phyloP scores from a whole-genome alignment of 2,329 filamentous ascomycete genomes.

The Aaosphaeria pasadenensis region DNA sequence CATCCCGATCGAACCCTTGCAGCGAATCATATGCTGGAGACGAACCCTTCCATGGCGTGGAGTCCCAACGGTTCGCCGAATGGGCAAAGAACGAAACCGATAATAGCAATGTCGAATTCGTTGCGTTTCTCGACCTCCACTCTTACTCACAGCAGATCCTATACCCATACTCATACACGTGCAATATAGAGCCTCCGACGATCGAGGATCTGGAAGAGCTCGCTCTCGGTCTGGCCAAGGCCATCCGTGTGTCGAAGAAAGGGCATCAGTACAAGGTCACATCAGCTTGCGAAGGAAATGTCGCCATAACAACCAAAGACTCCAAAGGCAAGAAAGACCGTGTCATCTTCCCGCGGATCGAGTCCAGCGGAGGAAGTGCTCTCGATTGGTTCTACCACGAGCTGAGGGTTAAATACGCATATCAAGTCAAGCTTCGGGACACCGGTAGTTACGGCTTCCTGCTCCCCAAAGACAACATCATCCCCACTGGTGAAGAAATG shows the following conservation, averaged over 20 bases:
- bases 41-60: conserved; percentile 76
- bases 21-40: conserved; percentile 87
- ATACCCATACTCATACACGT: conserved; percentile 88
- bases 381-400: conserved; percentile 97
- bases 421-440: conserved; percentile 91
- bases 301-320: conserved; percentile 39
- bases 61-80: conserved; percentile 69
- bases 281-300: conserved; percentile 82
- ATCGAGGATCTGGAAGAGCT: conserved; percentile 91
- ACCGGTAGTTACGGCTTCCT: conserved; percentile 94
- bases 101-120: conserved; percentile 68
- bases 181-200: conserved; percentile 72
- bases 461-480: conserved; percentile 79
- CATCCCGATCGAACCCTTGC: conserved; percentile 70
- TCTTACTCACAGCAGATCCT: conserved; percentile 94
- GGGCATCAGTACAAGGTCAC: conserved; percentile 66
- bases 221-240: conserved; percentile 81
- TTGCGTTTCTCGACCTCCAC: conserved; percentile 87
- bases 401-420: conserved; percentile 76
- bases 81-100: conserved; percentile 81
- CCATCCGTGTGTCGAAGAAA: conserved; percentile 76
- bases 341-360: conserved; percentile 54
- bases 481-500: conserved; percentile 85
- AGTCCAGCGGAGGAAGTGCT: conserved; percentile 77
- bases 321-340: conserved; percentile 27